Conservation (phyloP, 176 grass and related monocot species). For the Luzula sylvatica region DNA sequence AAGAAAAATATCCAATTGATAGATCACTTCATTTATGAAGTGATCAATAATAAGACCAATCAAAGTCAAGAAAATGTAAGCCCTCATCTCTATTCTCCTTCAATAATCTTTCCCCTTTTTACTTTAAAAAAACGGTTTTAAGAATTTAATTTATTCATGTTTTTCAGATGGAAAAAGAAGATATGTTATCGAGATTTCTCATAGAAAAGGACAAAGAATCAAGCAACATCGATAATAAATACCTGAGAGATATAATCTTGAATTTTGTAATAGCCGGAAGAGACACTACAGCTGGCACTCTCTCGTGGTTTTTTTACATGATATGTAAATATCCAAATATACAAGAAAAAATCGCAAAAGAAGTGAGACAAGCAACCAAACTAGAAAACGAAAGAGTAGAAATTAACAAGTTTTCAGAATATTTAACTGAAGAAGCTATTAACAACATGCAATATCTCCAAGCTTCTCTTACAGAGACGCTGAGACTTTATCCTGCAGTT, state of each 20-base stretch:
- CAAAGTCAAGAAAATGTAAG: constrained; percentile 37
- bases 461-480: constrained; percentile 44
- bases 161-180: constrained; percentile 29
- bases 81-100: neutral
- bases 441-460: constrained; percentile 67
- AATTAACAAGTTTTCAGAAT: constrained; percentile 29
- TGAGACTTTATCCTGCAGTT: constrained; percentile 46
- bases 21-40: constrained; percentile 47
- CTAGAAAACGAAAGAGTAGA: neutral
- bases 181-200: constrained; percentile 78
- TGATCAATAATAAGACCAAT: constrained; percentile 41
- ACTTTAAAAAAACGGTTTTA: constrained; percentile 2
- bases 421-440: constrained; percentile 42
- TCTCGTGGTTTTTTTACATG: constrained; percentile 75
- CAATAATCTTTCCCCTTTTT: no score
- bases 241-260: constrained; percentile 70
- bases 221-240: constrained; percentile 27
- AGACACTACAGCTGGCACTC: constrained; percentile 58
- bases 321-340: constrained; percentile 49
- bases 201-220: constrained; percentile 36
- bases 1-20: constrained; percentile 36
- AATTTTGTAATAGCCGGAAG: constrained; percentile 63
- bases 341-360: constrained; percentile 49
- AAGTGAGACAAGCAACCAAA: constrained; percentile 12
- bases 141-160: neutral